Evolutionary conservation across 179 eudicot species (phyloP).

Genomic region (Gypsophila paniculata): DNA sequence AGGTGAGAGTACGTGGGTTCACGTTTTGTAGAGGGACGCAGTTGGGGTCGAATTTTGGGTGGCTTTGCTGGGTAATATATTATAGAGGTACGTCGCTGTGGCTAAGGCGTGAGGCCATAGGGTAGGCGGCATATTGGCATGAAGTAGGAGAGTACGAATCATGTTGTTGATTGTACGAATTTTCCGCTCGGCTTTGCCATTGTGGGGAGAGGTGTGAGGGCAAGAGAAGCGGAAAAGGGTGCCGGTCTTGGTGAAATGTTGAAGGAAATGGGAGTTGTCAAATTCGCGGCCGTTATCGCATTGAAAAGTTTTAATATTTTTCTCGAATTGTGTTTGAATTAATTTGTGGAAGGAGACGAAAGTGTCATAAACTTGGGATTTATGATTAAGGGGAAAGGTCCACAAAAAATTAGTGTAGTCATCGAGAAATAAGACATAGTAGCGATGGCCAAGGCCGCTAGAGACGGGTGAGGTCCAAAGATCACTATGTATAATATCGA

Average conservation of each 20-base stretch:
- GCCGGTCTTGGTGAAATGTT: neutral
- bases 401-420: too few species aligned
- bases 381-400: neutral
- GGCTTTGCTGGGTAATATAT: neutral
- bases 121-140: neutral
- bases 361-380: neutral
- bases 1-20: neutral
- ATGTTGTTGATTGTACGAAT: too few species aligned
- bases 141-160: too few species aligned
- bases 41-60: neutral
- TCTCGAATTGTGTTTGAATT: neutral
- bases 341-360: neutral
- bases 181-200: neutral
- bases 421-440: neutral
- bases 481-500: neutral
- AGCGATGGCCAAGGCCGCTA: neutral
- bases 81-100: neutral
- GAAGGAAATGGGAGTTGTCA: neutral
- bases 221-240: neutral
- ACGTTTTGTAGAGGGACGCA: neutral
- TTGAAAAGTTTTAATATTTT: neutral
- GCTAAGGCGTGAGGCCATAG: neutral
- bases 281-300: neutral
- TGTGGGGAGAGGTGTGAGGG: neutral
- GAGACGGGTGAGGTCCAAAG: neutral